phyloP scores from a whole-genome alignment of 768 basidiomycete species.

The Amyloporia xantha region DNA sequence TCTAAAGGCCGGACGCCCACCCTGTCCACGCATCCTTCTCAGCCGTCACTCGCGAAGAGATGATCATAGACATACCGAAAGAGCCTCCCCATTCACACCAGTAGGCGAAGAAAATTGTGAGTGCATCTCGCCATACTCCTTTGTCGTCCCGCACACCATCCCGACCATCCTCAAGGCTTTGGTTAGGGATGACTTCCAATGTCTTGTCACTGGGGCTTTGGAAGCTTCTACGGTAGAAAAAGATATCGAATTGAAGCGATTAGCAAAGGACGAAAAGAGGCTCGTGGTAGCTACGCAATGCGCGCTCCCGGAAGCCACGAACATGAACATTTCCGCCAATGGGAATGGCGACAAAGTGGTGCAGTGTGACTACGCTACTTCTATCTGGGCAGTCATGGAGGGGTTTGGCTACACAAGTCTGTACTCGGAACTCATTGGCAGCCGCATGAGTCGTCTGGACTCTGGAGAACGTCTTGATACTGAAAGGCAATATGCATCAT shows the following conservation, averaged over 20 bases:
- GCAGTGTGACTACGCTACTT: background rate
- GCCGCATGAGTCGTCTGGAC: background rate
- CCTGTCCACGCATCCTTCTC: background rate
- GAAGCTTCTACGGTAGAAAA: background rate
- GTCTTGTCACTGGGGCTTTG: background rate
- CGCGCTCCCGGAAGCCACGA: background rate
- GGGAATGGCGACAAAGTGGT: background rate
- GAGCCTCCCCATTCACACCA: background rate
- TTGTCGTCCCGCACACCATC: background rate
- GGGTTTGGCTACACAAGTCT: background rate
- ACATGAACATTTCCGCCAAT: background rate
- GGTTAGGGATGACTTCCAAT: background rate
- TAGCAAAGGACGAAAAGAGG: background rate
- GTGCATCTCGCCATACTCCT: background rate
- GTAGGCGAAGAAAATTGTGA: background rate
- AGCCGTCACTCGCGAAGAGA: background rate
- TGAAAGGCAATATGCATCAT: background rate
- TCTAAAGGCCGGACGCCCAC: background rate
- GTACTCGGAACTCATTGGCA: background rate
- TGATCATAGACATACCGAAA: background rate
- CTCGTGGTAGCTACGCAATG: background rate
- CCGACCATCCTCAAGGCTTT: background rate
- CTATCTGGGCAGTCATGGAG: background rate
- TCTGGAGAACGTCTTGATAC: background rate
- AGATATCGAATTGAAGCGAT: background rate